These are phyloP conservation scores for Colletotrichum sidae DNA, from an alignment of 2,329 filamentous ascomycete genomes.

Conservation along the genomic window DNA sequence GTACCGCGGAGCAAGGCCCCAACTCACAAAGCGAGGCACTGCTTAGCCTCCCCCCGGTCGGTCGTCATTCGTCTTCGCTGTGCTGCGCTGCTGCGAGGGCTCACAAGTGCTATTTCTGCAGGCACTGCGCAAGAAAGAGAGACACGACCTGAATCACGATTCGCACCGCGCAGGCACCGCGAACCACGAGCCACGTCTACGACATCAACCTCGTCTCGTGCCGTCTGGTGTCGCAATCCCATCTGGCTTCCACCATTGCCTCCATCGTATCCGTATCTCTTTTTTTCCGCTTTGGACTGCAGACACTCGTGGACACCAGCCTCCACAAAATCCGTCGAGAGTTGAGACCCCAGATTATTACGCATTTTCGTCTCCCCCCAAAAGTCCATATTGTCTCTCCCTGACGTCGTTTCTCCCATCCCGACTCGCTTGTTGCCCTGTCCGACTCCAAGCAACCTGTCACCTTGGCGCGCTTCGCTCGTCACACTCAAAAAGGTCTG, in stretches of 20 bases:
- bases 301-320: neutral
- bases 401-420: constrained; percentile 14
- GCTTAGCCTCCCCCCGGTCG: constrained; percentile 11
- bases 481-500: constrained; percentile 27
- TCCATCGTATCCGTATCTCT: neutral
- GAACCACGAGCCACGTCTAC: neutral
- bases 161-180: neutral
- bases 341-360: constrained; percentile 15
- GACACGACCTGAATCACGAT: no score
- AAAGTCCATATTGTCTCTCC: constrained; percentile 16
- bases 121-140: constrained; percentile 1
- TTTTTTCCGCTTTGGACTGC: no score
- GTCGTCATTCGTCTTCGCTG: constrained; percentile 16
- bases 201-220: no score
- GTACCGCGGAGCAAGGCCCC: no score
- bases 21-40: neutral
- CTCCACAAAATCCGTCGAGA: constrained; percentile 11
- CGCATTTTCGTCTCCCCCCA: constrained; percentile 11
- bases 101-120: constrained; percentile 1
- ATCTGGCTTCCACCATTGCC: constrained; percentile 7
- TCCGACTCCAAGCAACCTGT: neutral
- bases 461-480: constrained; percentile 15
- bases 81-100: neutral
- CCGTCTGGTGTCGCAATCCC: no score
- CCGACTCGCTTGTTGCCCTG: constrained; percentile 12